These are phyloP conservation scores for Gossypium anomalum DNA, from an alignment of 345 rosid species.

Conservation along the genomic window DNA sequence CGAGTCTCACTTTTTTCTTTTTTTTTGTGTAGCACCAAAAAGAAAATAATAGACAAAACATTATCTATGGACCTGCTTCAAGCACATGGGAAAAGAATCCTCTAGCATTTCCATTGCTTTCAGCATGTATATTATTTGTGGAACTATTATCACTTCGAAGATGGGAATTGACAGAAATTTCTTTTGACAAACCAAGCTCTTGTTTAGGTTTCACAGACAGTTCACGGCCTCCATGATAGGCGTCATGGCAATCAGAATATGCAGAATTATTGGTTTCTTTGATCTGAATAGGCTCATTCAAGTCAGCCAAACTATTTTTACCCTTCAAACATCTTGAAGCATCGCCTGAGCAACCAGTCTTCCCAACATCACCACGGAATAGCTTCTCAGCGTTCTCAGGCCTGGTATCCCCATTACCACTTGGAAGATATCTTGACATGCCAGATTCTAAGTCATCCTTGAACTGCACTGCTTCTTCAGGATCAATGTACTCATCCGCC, in stretches of 20 bases:
- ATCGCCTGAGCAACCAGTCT: slow-evolving; percentile 33
- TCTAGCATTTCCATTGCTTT: slow-evolving; percentile 29
- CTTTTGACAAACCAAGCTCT: slow-evolving; percentile 38
- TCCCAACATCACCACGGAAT: slow-evolving; percentile 27
- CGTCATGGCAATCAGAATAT: slow-evolving; percentile 27
- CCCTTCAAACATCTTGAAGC: slow-evolving; percentile 33
- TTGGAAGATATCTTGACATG: slow-evolving; percentile 40
- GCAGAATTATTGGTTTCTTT: slow-evolving; percentile 44
- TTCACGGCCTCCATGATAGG: slow-evolving; percentile 34
- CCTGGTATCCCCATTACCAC: slow-evolving; percentile 34
- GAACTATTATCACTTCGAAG: slow-evolving; percentile 29
- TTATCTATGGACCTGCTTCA: slow-evolving; percentile 56
- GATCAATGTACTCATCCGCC: slow-evolving; percentile 64
- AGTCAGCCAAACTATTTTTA: slow-evolving; percentile 53
- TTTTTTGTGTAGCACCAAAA: neutral
- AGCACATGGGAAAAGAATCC: slow-evolving; percentile 38
- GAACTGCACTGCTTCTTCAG: slow-evolving; percentile 39
- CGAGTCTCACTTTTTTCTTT: neutral
- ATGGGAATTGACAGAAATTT: slow-evolving; percentile 27
- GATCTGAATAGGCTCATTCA: slow-evolving; percentile 65
- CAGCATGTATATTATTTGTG: slow-evolving; percentile 18
- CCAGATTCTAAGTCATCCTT: slow-evolving; percentile 35
- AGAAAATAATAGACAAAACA: neutral
- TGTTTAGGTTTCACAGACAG: slow-evolving; percentile 26
- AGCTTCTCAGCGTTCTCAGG: slow-evolving; percentile 35